Conservation (phyloP, 1,284 basidiomycete genomes). For the Pseudozyma hubeiensis region DNA sequence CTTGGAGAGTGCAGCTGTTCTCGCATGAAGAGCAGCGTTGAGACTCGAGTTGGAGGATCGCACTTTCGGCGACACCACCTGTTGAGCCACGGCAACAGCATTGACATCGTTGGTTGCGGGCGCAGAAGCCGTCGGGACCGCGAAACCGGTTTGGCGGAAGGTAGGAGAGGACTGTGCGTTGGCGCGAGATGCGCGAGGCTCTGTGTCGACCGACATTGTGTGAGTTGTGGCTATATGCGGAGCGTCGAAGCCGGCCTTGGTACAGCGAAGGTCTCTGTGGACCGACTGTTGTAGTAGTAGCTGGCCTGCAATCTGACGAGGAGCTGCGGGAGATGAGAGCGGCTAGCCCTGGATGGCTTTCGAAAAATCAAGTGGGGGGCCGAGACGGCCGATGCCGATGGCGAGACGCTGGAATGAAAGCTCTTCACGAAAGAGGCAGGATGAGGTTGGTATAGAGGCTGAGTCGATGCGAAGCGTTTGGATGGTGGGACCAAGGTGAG, state of each 20-base stretch:
- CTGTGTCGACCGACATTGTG: conserved; percentile 51
- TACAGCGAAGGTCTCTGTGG: too few species aligned
- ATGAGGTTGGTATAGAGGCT: background rate
- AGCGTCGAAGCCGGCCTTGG: background rate
- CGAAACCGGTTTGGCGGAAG: conserved; percentile 52
- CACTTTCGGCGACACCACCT: conserved; percentile 32
- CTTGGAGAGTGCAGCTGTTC: conserved; percentile 5
- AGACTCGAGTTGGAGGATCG: conserved; percentile 46
- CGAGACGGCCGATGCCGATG: too few species aligned
- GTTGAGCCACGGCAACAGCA: conserved; percentile 29
- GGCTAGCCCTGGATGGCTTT: too few species aligned
- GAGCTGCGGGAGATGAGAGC: too few species aligned
- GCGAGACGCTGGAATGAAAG: too few species aligned
- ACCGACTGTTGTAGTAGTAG: too few species aligned
- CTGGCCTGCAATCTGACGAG: too few species aligned
- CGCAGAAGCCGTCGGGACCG: conserved; percentile 44
- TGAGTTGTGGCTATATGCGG: background rate
- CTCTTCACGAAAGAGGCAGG: background rate
- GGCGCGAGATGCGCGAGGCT: conserved; percentile 36
- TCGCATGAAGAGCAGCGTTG: conserved; percentile 35
- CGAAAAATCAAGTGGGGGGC: too few species aligned
- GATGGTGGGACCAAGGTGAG: background rate
- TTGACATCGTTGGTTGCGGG: conserved; percentile 42
- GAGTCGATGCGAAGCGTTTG: background rate
- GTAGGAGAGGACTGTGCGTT: conserved; percentile 51